Base-by-base conservation (phyloP, 176 grass and related monocot genomes). In the Hsuehochloa calcarea region DNA sequence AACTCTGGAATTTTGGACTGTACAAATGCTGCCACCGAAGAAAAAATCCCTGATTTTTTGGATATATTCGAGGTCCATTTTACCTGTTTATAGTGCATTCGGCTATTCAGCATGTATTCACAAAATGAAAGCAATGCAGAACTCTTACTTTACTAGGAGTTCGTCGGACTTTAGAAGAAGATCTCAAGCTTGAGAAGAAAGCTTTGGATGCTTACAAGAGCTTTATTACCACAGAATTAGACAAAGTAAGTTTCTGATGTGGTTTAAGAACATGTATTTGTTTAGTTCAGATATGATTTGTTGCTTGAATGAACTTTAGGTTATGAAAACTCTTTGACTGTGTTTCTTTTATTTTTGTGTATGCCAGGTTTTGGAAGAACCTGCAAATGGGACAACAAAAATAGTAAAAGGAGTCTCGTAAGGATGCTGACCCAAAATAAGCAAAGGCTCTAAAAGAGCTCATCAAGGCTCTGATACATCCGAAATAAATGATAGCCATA, bases 161-260 rank as follows among this genome's bases (percentile, higher is more conserved):
- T 90, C 93, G 96, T 14, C 89, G 93, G 44, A 85, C 91, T 45
- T 91, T 99, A 85, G 96, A 99, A 83, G 87, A 96, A 88, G 96
- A 96, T 80, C 88, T 99, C 78, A 92, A 94, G 62, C 89, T 99
- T 70, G 45, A 54, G 50, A 92, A 83, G 49, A 99, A 96, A 91
- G 74, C 93, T 82, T 91, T 99, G 80, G 93, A 99, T 89, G 62
- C 74, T 60, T 85, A 89, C 60, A 99, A 91, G 84, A 65, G 50
- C 51, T 94, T 92, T 81, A 86, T 99, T 70, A 92, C 89, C 6
- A 78, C 64, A 14, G 86, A 96, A 87, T 66, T 99, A 60, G 91
- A 96, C 34, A 87, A 75, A 85, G 96, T 99, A 72, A 88, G 83
- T 49, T 47, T 37, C 17, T 68, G 40, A 56, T 80, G 69, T 77